Evolutionary conservation across 2,329 filamentous ascomycete genomes (phyloP).

Genomic region (Colletotrichum salicis): DNA sequence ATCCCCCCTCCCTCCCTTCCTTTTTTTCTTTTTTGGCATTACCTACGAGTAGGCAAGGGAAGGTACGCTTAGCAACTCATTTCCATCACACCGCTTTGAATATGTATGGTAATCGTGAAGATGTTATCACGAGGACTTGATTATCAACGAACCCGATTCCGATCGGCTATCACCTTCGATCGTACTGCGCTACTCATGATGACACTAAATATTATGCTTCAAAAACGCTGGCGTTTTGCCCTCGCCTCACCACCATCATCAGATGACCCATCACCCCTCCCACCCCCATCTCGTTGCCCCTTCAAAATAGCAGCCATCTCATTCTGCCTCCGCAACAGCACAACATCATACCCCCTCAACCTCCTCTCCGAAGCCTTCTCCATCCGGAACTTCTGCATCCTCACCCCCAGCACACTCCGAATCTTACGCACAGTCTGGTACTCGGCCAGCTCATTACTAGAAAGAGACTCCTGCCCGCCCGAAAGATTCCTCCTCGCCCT

Average conservation of each 20-base stretch:
- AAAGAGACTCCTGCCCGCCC: background rate
- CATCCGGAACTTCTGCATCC: background rate
- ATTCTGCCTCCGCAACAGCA: slow-evolving; percentile 6
- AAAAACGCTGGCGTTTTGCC: background rate
- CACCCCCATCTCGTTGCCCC: background rate
- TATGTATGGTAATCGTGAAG: too few species aligned
- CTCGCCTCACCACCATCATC: background rate
- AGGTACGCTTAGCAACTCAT: too few species aligned
- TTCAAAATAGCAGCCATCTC: background rate
- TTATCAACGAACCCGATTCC: too few species aligned
- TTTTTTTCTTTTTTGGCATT: too few species aligned
- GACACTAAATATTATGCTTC: background rate
- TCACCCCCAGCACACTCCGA: background rate
- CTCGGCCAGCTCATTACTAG: slow-evolving; percentile 4
- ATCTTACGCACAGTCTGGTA: slow-evolving; percentile 10
- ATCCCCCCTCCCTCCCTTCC: too few species aligned
- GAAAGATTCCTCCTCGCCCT: slow-evolving; percentile 5
- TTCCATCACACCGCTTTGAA: too few species aligned
- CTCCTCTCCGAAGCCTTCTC: background rate
- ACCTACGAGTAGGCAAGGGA: too few species aligned
- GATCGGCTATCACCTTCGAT: too few species aligned
- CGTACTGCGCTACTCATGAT: background rate
- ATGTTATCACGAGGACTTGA: background rate
- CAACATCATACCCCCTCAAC: background rate
- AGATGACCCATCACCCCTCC: background rate